Base-by-base conservation (phyloP, 306 rosid species). In the Quercus suber region DNA sequence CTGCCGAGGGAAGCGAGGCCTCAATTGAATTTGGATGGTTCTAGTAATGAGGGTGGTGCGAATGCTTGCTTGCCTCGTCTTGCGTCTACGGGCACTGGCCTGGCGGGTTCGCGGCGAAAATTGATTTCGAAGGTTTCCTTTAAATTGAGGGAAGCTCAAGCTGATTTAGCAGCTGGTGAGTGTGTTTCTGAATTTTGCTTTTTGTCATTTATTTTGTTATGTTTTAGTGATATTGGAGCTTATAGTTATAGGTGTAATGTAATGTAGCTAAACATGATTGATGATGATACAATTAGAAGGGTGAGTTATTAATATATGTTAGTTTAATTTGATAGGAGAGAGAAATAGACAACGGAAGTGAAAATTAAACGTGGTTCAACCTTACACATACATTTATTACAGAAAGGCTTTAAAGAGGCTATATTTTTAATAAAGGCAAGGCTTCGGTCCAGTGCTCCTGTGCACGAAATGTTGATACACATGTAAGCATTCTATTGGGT, bases 51-150 rank as follows among this genome's bases (percentile, higher is more conserved):
- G 60, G 71, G 49, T 84, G 88, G 84, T 53, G 72, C 89, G 17
- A 90, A 84, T 53, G 67, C 81, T 52, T 91, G 99, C 77, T 72
- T 93, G 89, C 94, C 98, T 58, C 87, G 89, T 65, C 90, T 89
- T 20, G 71, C 89, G 19, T 85, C 93, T 27, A 77, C 64, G 81
- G 78, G 84, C 83, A 65, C 93, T 8, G 89, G 88, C 5, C 58
- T 88, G 8, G 79, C 88, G 9, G 86, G 51, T 83, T 83, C 90
- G 1, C 78, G 89, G 73, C 90, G 84, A 73, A 95, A 84, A 67
- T 72, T 82, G 1, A 83, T 87, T 43, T 89, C 93, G 5, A 94
- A 80, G 76, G 89, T 88, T 31, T 95, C 99, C n/a, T 95, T 93
- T 73, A 95, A 95, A 84, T 87, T 86, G 88, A 89, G 80, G 86